Evolutionary conservation across 1,284 basidiomycete species (phyloP).

Genomic region (Fistulinella staudtii): DNA sequence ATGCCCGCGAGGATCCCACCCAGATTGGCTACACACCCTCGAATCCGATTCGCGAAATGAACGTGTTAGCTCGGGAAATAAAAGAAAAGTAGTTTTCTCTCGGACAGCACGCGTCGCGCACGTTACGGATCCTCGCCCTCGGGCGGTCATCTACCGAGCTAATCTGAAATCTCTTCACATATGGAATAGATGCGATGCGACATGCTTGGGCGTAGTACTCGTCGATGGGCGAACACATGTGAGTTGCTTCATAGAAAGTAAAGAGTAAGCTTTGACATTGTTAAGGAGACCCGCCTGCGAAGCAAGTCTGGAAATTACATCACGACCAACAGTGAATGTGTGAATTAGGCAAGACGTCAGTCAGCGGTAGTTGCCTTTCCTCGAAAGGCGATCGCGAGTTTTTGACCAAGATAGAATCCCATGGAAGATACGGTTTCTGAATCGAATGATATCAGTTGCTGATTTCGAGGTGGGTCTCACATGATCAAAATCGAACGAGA

Average conservation of each 20-base stretch:
- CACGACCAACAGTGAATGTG: not conserved
- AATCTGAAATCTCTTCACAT: constrained; percentile 12
- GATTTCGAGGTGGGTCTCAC: not conserved
- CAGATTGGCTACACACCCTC: constrained; percentile 24
- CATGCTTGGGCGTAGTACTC: constrained; percentile 12
- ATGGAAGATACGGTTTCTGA: not conserved
- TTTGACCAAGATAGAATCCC: not conserved
- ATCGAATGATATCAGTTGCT: not conserved
- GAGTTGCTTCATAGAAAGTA: not conserved
- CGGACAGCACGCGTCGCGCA: constrained; percentile 18
- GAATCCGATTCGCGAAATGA: constrained; percentile 27
- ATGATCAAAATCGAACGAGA: not conserved
- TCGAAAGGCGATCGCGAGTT: not conserved
- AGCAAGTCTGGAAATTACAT: constrained; percentile 1
- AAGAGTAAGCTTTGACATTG: no score
- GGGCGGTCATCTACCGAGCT: constrained; percentile 4
- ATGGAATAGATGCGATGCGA: constrained; percentile 17
- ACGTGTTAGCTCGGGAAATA: constrained; percentile 4
- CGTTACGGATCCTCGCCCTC: constrained; percentile 10
- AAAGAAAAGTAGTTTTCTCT: not conserved
- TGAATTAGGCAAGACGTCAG: constrained; percentile 2
- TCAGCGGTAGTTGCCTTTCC: constrained; percentile 8
- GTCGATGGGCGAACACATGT: not conserved
- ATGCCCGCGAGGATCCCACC: constrained; percentile 6
- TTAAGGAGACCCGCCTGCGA: constrained; percentile 1